Base-by-base conservation (phyloP, 2,329 filamentous ascomycete species). In the Aspergillus glaucus region DNA sequence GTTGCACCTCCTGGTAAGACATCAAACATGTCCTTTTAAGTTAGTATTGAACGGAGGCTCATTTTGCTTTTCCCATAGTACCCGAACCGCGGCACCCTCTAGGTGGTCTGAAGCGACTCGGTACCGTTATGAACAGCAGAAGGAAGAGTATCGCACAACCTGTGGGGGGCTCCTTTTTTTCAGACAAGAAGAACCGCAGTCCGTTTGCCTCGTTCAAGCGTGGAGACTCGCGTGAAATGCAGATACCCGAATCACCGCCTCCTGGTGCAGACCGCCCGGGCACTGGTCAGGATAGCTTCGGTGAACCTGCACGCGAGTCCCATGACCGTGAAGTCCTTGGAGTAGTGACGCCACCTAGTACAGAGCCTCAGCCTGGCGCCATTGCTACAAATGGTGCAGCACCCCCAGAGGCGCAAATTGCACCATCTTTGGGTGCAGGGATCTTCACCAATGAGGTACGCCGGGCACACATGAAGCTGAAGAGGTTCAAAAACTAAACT, bases 121-220 rank as follows among this genome's bases (percentile, higher is more conserved):
- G 73, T 26, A 75, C 73, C 4, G 73, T 75, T 17, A 75, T 75
- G 71, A 68, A 69, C 41, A 59, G 17, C 17, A 40, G 73, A 44
- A 65, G 73, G 48, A 74, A 74, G 60, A 75, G 71, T 51, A 58
- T 70, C 41, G 64, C 66, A 9, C 56, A 64, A 21, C 61, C 68
- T 9, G 61, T 60, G 21, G 60, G 59, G 26, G 56, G 55, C 17
- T 43, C 57, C 15, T 50, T 58, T 32, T 60, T 59, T 21, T 56
- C 63, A 26, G 71, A 75, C 40, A 73, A 69, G 53, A 73, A 73
- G 49, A 63, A 65, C 41, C 66, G 70, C 32, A 66, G 64, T 43
- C 70, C 71, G 15, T 75, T 75, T 55, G 61, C 62, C 32, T 62
- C 68, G 2, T 73, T 73, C 55, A 69, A 68, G 57, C 62, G 70